These are phyloP conservation scores for Penicillium hordei DNA, from an alignment of 2,329 filamentous ascomycete species.

Conservation along the genomic window DNA sequence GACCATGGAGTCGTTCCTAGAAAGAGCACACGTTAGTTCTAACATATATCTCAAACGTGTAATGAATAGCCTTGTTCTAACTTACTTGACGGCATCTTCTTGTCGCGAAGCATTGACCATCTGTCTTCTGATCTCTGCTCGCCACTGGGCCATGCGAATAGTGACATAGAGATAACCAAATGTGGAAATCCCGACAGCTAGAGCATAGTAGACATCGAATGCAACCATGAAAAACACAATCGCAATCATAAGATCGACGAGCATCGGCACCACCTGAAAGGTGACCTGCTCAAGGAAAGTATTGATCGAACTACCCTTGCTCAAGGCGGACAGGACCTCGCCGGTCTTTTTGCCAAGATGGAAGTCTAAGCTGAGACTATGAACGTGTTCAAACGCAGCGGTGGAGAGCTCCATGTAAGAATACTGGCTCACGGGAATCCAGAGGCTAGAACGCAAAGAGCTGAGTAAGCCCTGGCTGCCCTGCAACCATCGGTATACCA, in stretches of 20 bases:
- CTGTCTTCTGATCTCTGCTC: conserved; percentile 83
- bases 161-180: conserved; percentile 97
- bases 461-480: conserved; percentile 85
- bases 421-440: conserved; percentile 97
- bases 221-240: conserved; percentile 74
- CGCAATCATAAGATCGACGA: conserved; percentile 83
- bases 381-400: conserved; percentile 95
- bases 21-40: conserved; percentile 1
- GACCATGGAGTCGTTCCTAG: conserved; percentile 88
- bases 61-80: conserved; percentile 12
- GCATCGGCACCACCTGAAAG: conserved; percentile 92
- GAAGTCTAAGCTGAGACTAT: conserved; percentile 91
- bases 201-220: conserved; percentile 86
- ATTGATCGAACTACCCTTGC: conserved; percentile 95
- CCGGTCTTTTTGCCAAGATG: conserved; percentile 95
- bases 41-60: background rate
- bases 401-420: conserved; percentile 93
- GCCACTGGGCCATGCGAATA: conserved; percentile 90
- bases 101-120: conserved; percentile 95
- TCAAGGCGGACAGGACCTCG: conserved; percentile 90
- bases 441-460: conserved; percentile 76
- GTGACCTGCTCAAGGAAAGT: conserved; percentile 95
- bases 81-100: conserved; percentile 88
- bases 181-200: conserved; percentile 85
- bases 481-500: conserved; percentile 77